These are phyloP conservation scores for Cyberlindnera petersonii DNA, from an alignment of 805 yeast species.

Conservation along the genomic window DNA sequence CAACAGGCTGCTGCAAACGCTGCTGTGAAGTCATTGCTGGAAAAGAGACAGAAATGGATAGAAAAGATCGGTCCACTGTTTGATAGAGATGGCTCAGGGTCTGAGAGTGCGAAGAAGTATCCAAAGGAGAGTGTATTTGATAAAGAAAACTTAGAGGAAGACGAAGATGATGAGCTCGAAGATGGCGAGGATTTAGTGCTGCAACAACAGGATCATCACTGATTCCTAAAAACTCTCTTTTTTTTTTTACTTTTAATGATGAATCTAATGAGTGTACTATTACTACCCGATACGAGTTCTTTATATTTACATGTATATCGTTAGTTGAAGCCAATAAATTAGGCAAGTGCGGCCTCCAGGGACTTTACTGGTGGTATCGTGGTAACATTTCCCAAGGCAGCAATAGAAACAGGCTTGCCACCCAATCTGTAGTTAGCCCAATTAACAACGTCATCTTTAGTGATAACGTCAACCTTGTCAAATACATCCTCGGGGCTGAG, in stretches of 20 bases:
- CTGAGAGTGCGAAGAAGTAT: conserved; percentile 22
- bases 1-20: conserved; percentile 72
- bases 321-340: conserved; percentile 5
- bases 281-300: too few species aligned
- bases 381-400: conserved; percentile 82
- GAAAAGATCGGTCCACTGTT: conserved; percentile 85
- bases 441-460: conserved; percentile 70
- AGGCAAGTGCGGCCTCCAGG: conserved; percentile 40
- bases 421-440: conserved; percentile 86
- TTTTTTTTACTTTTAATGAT: neutral
- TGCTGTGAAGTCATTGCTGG: conserved; percentile 74
- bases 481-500: conserved; percentile 45
- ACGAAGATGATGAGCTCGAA: conserved; percentile 30
- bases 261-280: neutral
- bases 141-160: conserved; percentile 25
- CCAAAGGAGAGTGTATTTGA: conserved; percentile 25
- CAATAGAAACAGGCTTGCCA: conserved; percentile 79
- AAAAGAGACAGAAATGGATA: conserved; percentile 87
- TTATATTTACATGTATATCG: too few species aligned
- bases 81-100: conserved; percentile 30
- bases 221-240: neutral
- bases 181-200: conserved; percentile 32
- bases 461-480: conserved; percentile 68
- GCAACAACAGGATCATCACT: conserved; percentile 18
- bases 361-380: conserved; percentile 66